Evolutionary conservation across 306 rosid species (phyloP), one percentile per base, ranked within the genome.

Genomic region (Castanea sativa): DNA sequence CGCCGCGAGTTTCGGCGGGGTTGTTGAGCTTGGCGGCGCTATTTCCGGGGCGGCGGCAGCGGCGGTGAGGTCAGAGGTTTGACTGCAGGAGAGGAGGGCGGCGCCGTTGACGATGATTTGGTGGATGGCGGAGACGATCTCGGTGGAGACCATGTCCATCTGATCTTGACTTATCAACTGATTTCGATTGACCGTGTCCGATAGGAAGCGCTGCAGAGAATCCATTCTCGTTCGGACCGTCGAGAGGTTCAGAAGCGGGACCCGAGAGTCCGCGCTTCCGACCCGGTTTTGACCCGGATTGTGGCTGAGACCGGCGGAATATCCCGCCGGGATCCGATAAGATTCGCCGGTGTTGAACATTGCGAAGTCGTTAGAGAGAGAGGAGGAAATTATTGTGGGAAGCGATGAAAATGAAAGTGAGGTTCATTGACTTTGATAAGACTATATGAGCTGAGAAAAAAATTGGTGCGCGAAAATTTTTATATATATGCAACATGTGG

Each of bases 241-340:
- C 20, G 85, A 76, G n/a, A 94, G 94, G 41, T 92, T 94, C n/a
- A 53, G 86, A 29, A 94, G 85, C 27, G 92, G 85, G 72, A 77
- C 65, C 20, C 32, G 77, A 13, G 87, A 88, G 75, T 88, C 88
- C 10, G 68, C 45, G 74, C 18, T 49, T 23, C 35, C 55, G 72
- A 27, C 64, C 23, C 80, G 78, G 59, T 29, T 81, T 0, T 27
- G 53, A 6, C 41, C 41, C 57, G 25, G 18, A 5, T 74, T 14
- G 85, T 30, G 13, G 32, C 10, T 38, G 4, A 33, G 55, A 1
- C 79, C 82, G 35, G 45, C 55, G 59, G 81, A n/a, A 23, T 27
- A 30, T n/a, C 27, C 16, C 20, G 74, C 3, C 27, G 81, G 69
- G 7, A 29, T 15, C 16, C 8, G 78, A 11, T 72, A 75, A 51